Conservation (phyloP, 148 eudicot species). For the Cornus suecica region DNA sequence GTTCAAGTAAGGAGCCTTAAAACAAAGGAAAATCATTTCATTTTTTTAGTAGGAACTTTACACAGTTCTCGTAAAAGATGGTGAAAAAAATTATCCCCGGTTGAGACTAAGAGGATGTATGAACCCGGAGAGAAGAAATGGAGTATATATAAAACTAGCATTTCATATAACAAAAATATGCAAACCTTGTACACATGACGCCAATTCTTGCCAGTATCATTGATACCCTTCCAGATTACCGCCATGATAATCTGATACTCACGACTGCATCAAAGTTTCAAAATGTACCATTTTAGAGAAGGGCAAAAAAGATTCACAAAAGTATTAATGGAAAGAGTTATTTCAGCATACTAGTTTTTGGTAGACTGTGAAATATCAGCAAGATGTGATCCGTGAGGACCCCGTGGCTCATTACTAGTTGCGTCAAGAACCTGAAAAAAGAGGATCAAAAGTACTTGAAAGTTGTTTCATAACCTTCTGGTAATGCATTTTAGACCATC, state of each 20-base stretch:
- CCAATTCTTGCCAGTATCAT: constrained; percentile 96
- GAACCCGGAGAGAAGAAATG: no score
- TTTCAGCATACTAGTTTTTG: constrained; percentile 72
- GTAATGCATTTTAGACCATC: constrained; percentile 3
- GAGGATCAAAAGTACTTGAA: not conserved
- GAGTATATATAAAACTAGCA: not conserved
- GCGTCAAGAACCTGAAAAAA: constrained; percentile 85
- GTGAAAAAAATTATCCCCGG: no score
- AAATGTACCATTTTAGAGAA: not conserved
- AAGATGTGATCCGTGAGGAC: constrained; percentile 95
- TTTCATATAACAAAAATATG: not conserved
- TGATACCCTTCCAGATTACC: constrained; percentile 86
- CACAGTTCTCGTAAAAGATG: no score
- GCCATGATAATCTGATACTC: constrained; percentile 95
- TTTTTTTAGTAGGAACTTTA: no score
- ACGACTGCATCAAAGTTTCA: constrained; percentile 47
- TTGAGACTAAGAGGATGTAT: no score
- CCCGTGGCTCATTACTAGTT: constrained; percentile 99
- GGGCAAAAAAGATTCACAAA: not conserved
- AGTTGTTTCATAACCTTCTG: not conserved
- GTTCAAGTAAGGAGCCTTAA: no score
- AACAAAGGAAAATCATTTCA: no score
- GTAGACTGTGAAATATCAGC: constrained; percentile 87
- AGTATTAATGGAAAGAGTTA: not conserved
- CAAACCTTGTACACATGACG: constrained; percentile 78